Base-by-base conservation (phyloP, 139 green algal species). In the Nannochloris sp. region DNA sequence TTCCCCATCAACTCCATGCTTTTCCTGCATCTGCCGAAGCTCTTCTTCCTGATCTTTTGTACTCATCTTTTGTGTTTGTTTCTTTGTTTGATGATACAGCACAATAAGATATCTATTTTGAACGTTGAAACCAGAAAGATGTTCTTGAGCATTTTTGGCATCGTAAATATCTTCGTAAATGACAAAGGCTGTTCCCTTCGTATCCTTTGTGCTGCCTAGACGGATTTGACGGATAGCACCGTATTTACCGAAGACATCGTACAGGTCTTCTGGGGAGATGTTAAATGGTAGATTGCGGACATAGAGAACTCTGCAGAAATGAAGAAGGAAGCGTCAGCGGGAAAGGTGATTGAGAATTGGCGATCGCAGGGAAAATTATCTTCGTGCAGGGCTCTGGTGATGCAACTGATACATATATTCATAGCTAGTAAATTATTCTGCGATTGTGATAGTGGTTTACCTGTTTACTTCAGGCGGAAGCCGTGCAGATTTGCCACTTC, bases 81-180 rank as follows among this genome's bases (percentile, higher is more conserved):
- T 83, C 1, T 70, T 59, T 6, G 83, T 68, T 38, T 96, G 90
- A 72, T 95, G 94, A 74, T 97, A 99, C 19, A 97, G 74, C 2
- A 97, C 87, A 54, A 96, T 95, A 10, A 96, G 63, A 53, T 94
- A 92, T 4, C 87, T 70, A 71, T 88, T 91, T 35, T 88, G 84
- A 19, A 99, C 94, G 76, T 99, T 99, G 81, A 98, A 99, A 33
- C 94, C 94, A 0, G 73, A 86, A 5, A 97, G 72, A 38, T 95
- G 85, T n/a, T 96, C 90, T 39, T 81, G 68, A 6, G 91, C 92
- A 5, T 81, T 92, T 80, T 97, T 97, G 1, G 94, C 93, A 71
- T 99, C 95, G 64, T 93, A 97, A 45, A 99, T 98, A 84, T 99
- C 95, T 64, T 99, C 94, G 63, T 97, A 99, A 35, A 97, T 91